Percentiles rank a stretch among this genome's conserved stretches.
phyloP scores from a whole-genome alignment of 1,284 basidiomycete species.

The Rhodofomes roseus region DNA sequence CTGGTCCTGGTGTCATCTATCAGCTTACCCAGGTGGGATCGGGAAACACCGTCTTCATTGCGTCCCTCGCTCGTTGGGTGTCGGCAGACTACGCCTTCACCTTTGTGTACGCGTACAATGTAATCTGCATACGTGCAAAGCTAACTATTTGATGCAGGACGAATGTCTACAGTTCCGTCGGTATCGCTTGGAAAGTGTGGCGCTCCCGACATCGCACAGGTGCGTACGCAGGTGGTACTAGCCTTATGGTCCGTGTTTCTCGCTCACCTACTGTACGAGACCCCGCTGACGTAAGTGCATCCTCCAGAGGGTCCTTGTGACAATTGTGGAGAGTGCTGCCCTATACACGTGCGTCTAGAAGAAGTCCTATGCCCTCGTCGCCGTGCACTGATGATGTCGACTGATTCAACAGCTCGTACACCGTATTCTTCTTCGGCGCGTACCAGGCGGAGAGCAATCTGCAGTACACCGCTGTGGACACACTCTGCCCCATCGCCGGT shows the following conservation, averaged over 20 bases:
- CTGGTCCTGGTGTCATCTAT: neutral
- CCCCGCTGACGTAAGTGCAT: neutral
- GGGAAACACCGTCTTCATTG: neutral
- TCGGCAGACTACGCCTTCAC: conserved; percentile 1
- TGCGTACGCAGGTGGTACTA: neutral
- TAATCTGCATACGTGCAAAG: neutral
- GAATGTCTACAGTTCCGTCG: neutral
- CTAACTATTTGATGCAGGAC: neutral
- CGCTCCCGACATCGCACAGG: neutral
- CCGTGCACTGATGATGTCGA: neutral
- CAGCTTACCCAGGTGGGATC: neutral
- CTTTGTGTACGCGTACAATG: neutral
- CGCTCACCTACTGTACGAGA: neutral
- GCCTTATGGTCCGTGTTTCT: neutral
- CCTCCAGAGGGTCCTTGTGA: neutral
- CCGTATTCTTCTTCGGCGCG: conserved; percentile 3
- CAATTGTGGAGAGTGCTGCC: conserved; percentile 1
- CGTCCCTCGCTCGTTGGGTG: neutral
- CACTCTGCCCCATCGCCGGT: conserved; percentile 3
- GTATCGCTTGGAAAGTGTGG: conserved; percentile 1
- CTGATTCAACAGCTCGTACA: neutral
- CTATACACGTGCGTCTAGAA: conserved; percentile 1
- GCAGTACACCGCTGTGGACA: conserved; percentile 4
- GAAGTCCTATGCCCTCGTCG: neutral
- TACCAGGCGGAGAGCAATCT: conserved; percentile 3